Conservation (phyloP, 2,329 filamentous ascomycete genomes). For the Penicillium hordei region DNA sequence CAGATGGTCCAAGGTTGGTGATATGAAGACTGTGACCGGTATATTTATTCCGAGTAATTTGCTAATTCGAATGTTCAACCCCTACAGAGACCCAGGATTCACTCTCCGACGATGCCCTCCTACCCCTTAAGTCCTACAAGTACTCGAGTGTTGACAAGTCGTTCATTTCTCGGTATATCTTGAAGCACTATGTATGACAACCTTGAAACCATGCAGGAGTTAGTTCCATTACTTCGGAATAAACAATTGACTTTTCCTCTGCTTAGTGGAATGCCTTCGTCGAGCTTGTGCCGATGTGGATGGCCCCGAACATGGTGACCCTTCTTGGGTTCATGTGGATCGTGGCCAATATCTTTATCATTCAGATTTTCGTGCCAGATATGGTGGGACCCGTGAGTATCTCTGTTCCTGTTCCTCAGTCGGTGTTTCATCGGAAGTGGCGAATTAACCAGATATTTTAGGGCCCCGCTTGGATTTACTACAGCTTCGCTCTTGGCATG, state of each 20-base stretch:
- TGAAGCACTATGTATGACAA: constrained; percentile 82
- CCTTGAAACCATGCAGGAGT: too few relatives aligned
- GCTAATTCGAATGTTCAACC: background rate
- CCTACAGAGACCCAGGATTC: constrained; percentile 49
- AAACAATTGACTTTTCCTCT: background rate
- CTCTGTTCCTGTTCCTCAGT: background rate
- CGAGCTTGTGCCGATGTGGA: constrained; percentile 87
- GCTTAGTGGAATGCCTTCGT: constrained; percentile 93
- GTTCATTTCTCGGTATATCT: constrained; percentile 85
- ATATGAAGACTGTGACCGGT: background rate
- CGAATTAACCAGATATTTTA: constrained; percentile 40
- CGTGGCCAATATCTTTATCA: constrained; percentile 71
- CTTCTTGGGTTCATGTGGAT: constrained; percentile 94
- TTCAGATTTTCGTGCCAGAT: constrained; percentile 83
- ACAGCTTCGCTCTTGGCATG: constrained; percentile 89
- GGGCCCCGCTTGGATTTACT: constrained; percentile 90
- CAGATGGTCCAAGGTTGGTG: constrained; percentile 40
- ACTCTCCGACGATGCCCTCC: constrained; percentile 84
- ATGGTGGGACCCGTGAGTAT: constrained; percentile 77
- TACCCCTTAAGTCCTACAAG: constrained; percentile 92
- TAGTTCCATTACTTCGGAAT: background rate
- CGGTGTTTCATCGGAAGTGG: background rate
- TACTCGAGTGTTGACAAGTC: constrained; percentile 98
- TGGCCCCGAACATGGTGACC: constrained; percentile 97
- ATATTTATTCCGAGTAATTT: background rate